Evolutionary conservation across 805 yeast genomes (phyloP).

Genomic region (Nakazawaea holstii): DNA sequence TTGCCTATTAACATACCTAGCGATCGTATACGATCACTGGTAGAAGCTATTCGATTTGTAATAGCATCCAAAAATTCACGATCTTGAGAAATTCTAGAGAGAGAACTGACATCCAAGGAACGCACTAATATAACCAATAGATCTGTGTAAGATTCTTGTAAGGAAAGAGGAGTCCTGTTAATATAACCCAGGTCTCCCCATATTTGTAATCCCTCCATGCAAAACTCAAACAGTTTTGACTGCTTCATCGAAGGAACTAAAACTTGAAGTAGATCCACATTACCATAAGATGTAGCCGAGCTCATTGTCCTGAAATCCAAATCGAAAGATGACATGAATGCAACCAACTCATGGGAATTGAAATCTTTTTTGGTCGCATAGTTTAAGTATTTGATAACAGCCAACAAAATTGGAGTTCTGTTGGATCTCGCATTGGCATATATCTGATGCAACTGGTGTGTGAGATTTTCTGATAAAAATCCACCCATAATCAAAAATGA

Average conservation of each 20-base stretch:
- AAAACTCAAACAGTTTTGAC: neutral
- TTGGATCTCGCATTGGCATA: neutral
- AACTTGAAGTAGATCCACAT: neutral
- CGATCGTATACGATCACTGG: constrained; percentile 36
- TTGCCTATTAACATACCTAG: constrained; percentile 60
- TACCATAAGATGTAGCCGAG: neutral
- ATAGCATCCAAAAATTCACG: constrained; percentile 41
- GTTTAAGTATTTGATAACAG: constrained; percentile 1
- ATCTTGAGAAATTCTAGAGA: constrained; percentile 28
- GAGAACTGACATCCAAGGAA: constrained; percentile 17
- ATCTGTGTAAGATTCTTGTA: constrained; percentile 46
- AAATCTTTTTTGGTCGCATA: neutral
- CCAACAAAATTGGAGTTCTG: neutral
- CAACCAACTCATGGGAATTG: neutral
- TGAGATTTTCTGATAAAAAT: neutral
- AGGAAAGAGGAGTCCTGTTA: neutral
- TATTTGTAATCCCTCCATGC: neutral
- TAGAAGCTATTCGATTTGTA: constrained; percentile 49
- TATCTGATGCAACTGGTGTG: neutral
- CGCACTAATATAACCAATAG: constrained; percentile 34
- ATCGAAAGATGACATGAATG: neutral
- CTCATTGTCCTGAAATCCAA: neutral
- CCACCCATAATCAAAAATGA: neutral
- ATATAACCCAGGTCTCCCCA: constrained; percentile 6
- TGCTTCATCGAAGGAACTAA: neutral